Evolutionary conservation across 495 filamentous ascomycete species (phyloP).

Genomic region (Glonium stellatum): DNA sequence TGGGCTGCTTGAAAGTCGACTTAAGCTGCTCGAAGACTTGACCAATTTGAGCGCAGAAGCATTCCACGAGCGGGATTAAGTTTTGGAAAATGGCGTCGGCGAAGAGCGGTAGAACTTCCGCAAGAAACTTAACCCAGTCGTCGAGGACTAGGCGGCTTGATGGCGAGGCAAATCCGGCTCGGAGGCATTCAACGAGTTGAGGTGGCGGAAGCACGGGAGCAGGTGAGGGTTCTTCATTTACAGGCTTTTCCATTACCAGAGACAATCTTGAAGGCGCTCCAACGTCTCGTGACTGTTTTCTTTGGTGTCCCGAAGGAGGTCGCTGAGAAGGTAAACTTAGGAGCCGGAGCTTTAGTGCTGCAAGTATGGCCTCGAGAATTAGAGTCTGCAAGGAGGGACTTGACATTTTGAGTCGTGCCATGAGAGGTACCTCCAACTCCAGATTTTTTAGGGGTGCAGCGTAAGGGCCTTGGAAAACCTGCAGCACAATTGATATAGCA

Average conservation of each 20-base stretch:
- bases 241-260: constrained; percentile 11
- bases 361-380: constrained; percentile 23
- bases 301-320: constrained; percentile 5
- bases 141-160: constrained; percentile 74
- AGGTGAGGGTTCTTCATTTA: constrained; percentile 9
- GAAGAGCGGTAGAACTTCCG: constrained; percentile 76
- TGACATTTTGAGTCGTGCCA: constrained; percentile 59
- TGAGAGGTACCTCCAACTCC: constrained; percentile 64
- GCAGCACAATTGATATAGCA: constrained; percentile 64
- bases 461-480: constrained; percentile 66
- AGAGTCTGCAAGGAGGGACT: constrained; percentile 40
- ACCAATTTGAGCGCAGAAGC: constrained; percentile 69
- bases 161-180: constrained; percentile 68
- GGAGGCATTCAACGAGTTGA: constrained; percentile 71
- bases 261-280: constrained; percentile 13
- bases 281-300: constrained; percentile 11
- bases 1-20: constrained; percentile 45
- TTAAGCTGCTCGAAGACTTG: constrained; percentile 59
- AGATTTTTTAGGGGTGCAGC: constrained; percentile 57
- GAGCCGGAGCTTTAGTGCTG: constrained; percentile 25
- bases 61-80: constrained; percentile 82
- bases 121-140: constrained; percentile 84
- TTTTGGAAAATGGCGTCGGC: constrained; percentile 79
- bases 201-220: constrained; percentile 50
- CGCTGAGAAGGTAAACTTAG: neutral